Evolutionary conservation across 2,329 filamentous ascomycete species (phyloP).

Genomic region (Diaporthe batatas): DNA sequence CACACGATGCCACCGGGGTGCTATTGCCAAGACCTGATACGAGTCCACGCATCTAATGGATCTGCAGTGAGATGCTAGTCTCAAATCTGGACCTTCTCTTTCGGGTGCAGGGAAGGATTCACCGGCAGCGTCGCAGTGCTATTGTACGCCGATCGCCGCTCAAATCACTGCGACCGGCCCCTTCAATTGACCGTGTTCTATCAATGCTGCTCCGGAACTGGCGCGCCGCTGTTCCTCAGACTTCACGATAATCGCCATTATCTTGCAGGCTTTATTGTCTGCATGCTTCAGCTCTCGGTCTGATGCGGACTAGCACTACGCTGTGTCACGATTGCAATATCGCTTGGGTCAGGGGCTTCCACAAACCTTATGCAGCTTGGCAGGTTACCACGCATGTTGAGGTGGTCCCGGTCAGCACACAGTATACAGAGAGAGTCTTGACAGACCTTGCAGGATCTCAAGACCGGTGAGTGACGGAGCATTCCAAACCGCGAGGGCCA

Average conservation of each 20-base stretch:
- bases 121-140: slow-evolving; percentile 3
- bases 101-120: slow-evolving; percentile 3
- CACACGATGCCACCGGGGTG: slow-evolving; percentile 1
- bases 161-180: background rate
- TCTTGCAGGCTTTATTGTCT: slow-evolving; percentile 21
- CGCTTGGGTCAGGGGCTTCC: background rate
- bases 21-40: slow-evolving; percentile 20
- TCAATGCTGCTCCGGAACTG: background rate
- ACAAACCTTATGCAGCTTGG: too few relatives aligned
- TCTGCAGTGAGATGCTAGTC: slow-evolving; percentile 32
- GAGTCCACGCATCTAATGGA: slow-evolving; percentile 27
- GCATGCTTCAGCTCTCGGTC: slow-evolving; percentile 17
- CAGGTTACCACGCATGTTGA: background rate
- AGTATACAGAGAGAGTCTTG: background rate
- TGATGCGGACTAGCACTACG: background rate
- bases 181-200: background rate
- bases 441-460: background rate
- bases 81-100: slow-evolving; percentile 27
- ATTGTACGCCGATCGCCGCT: slow-evolving; percentile 5
- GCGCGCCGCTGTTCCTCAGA: slow-evolving; percentile 10
- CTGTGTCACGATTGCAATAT: slow-evolving; percentile 1
- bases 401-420: background rate
- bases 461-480: background rate
- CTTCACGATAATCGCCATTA: background rate
- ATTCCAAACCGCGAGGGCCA: background rate